phyloP scores from a whole-genome alignment of 257 asterid species.

The Perilla frutescens region DNA sequence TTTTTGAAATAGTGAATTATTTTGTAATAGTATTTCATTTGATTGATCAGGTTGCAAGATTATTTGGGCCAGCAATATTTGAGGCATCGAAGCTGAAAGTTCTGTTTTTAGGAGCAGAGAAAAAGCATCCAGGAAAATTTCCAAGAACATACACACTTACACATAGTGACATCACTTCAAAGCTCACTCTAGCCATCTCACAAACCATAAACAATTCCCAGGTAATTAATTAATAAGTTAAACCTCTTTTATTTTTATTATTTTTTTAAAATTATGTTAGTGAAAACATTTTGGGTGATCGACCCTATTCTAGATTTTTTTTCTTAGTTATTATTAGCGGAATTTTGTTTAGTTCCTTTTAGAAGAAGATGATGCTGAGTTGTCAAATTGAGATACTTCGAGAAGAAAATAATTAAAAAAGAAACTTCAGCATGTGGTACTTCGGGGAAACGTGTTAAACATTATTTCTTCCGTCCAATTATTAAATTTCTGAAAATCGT shows the following conservation, averaged over 20 bases:
- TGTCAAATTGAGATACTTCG: constrained; percentile 20
- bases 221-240: constrained; percentile 22
- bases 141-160: constrained; percentile 88
- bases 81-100: constrained; percentile 81
- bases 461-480: no score
- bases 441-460: no score
- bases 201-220: constrained; percentile 49
- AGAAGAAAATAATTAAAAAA: not conserved
- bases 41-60: constrained; percentile 67
- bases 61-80: constrained; percentile 88
- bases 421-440: no score
- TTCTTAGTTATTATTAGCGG: not conserved
- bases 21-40: not conserved
- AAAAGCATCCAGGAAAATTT: constrained; percentile 72
- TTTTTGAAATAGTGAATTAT: not conserved
- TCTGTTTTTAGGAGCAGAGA: constrained; percentile 71
- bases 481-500: no score
- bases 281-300: no score
- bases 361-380: not conserved
- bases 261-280: not conserved
- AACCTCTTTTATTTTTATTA: not conserved
- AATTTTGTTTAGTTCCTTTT: not conserved
- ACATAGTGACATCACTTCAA: constrained; percentile 81
- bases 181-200: constrained; percentile 78
- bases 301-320: no score